Base-by-base conservation (phyloP, 208 protist genomes). In the Acanthamoeba sp. region DNA sequence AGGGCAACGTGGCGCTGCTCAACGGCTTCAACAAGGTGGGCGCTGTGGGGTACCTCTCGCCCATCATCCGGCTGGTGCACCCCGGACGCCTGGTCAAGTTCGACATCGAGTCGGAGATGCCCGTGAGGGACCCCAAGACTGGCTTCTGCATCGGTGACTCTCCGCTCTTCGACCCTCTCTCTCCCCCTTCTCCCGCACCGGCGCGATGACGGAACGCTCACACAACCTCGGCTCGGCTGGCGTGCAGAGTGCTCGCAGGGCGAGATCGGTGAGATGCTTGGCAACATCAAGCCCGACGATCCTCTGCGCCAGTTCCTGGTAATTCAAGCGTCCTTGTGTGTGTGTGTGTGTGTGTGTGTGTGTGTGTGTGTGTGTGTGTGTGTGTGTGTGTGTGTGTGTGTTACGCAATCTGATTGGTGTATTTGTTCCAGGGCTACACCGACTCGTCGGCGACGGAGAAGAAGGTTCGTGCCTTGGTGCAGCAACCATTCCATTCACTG, bases 1-100 rank as follows among this genome's bases (percentile, higher is more conserved):
- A 99, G 55, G 96, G 96, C 57, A 95, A 95, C 64, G 94, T 87
- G 12, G 93, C 82, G 20, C 55, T 97, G n/a, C 18, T 88, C 64
- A 97, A 97, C 73, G 76, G 16, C 24, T 55, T 91, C 64, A 91
- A 94, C 76, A 36, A 76, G 36, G 42, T 24, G 27, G 95, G 95
- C 64, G 95, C 96, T 24, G 90, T 96, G 27, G 95, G 95, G 12
- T 95, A 95, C 73, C 66, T 95, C 34, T 78, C 94, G n/a, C 55
- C 57, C 1, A 29, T 95, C 14, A 22, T 95, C 36, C 32, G 32
- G 24, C 18, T 40, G 76, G 76, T 57, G 42, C 76, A 85, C 38
- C 92, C 94, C 3, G 90, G 57, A 5, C 27, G 48, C 2, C 22
- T 96, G 29, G 85, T 94, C 38, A 76, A 82, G 57, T 95, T 93